Conservation (phyloP, 148 eudicot species). For the Heliamphora exappendiculata region DNA sequence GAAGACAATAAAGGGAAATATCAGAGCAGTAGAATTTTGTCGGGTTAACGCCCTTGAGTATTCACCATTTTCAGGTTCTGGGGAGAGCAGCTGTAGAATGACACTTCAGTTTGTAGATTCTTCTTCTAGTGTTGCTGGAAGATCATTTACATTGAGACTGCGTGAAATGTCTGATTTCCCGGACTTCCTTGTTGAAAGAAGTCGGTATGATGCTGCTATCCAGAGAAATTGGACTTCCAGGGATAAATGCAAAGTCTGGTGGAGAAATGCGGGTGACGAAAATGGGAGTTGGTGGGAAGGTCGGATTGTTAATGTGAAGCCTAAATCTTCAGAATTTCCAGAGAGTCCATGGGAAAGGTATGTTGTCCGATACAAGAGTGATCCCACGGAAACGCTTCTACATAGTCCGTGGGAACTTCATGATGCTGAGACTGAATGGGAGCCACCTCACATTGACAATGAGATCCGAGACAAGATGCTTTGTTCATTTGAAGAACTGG, state of each 20-base stretch:
- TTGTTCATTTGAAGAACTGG: slow-evolving; percentile 46
- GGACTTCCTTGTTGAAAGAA: slow-evolving; percentile 84
- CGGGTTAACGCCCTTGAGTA: slow-evolving; percentile 56
- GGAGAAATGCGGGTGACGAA: slow-evolving; percentile 75
- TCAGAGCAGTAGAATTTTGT: slow-evolving; percentile 84
- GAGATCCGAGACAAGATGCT: slow-evolving; percentile 45
- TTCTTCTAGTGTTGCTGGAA: slow-evolving; percentile 48
- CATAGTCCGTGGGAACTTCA: slow-evolving; percentile 98
- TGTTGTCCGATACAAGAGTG: slow-evolving; percentile 62
- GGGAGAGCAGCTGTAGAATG: slow-evolving; percentile 93
- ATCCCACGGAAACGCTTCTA: slow-evolving; percentile 51
- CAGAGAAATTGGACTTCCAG: slow-evolving; percentile 68
- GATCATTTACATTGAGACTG: slow-evolving; percentile 64
- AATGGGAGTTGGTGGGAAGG: slow-evolving; percentile 98
- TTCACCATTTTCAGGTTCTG: slow-evolving; percentile 66
- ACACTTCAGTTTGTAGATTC: slow-evolving; percentile 61
- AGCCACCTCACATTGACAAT: slow-evolving; percentile 68
- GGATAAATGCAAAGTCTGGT: slow-evolving; percentile 97
- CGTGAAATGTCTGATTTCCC: slow-evolving; percentile 76
- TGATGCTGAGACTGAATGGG: slow-evolving; percentile 68
- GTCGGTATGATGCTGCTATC: slow-evolving; percentile 71
- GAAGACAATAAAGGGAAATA: slow-evolving; percentile 49
- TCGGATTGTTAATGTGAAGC: slow-evolving; percentile 48
- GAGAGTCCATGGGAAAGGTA: slow-evolving; percentile 97
- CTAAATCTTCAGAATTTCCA: slow-evolving; percentile 71